Percentiles rank a stretch among this genome's conserved stretches.
phyloP scores from a whole-genome alignment of 1,139 yeast genomes.

The Candida albicans region DNA sequence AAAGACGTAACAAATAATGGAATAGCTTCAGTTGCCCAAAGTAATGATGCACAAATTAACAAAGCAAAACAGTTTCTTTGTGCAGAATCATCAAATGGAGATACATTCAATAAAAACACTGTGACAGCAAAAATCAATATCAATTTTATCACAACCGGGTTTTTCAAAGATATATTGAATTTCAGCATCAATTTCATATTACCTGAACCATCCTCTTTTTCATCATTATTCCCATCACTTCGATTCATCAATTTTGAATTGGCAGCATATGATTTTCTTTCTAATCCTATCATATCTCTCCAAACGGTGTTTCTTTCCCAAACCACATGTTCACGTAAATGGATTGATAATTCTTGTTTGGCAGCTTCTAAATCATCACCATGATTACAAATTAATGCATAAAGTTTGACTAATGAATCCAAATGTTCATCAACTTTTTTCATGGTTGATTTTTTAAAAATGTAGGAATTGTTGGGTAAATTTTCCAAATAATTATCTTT shows the following conservation, averaged over 20 bases:
- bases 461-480: conserved; percentile 33
- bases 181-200: conserved; percentile 16
- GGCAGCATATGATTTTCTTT: conserved; percentile 58
- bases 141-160: conserved; percentile 49
- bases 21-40: conserved; percentile 75
- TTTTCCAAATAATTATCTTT: conserved; percentile 38
- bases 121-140: conserved; percentile 46
- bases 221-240: conserved; percentile 17
- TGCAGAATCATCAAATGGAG: conserved; percentile 58
- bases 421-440: conserved; percentile 45
- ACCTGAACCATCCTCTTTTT: conserved; percentile 16
- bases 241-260: conserved; percentile 20
- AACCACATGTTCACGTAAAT: conserved; percentile 68
- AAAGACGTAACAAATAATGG: conserved; percentile 70
- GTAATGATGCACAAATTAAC: conserved; percentile 64
- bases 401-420: conserved; percentile 34
- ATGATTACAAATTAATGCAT: conserved; percentile 46
- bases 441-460: conserved; percentile 42
- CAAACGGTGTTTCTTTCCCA: conserved; percentile 76
- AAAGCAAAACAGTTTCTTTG: conserved; percentile 70
- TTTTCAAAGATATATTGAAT: conserved; percentile 39
- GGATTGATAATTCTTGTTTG: conserved; percentile 54
- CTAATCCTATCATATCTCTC: conserved; percentile 85
- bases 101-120: conserved; percentile 47
- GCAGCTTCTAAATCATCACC: conserved; percentile 42